Conservation (phyloP, 208 protist genomes). For the Naegleria lovaniensis region DNA sequence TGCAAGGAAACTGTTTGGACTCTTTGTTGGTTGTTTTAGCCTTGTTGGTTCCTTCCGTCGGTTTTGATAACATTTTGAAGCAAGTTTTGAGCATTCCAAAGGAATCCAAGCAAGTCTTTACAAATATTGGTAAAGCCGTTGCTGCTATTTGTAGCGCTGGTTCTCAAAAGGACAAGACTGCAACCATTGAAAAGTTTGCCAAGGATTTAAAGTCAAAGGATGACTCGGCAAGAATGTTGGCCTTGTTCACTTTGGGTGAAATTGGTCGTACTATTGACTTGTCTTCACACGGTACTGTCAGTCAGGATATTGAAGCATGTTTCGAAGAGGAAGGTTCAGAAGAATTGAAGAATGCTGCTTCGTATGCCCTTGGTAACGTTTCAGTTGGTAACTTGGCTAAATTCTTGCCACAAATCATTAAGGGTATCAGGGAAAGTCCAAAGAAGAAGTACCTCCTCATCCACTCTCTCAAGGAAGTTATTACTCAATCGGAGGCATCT, state of each 20-base stretch:
- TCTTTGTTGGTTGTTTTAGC: constrained; percentile 30
- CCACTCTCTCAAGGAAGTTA: constrained; percentile 59
- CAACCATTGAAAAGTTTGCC: constrained; percentile 9
- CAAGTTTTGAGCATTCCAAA: background rate
- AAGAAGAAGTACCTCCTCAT: constrained; percentile 67
- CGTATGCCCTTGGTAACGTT: constrained; percentile 55
- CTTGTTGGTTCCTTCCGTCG: background rate
- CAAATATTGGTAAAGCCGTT: constrained; percentile 18
- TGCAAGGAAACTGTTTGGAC: constrained; percentile 58
- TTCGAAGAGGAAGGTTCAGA: constrained; percentile 53
- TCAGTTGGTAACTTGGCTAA: constrained; percentile 49
- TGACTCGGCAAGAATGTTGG: background rate
- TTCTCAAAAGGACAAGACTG: background rate
- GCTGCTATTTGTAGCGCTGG: background rate
- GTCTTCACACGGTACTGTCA: background rate
- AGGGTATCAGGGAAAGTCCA: constrained; percentile 47
- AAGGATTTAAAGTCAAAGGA: background rate
- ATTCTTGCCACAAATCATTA: constrained; percentile 57
- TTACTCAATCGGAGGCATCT: background rate
- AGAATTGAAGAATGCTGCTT: constrained; percentile 61
- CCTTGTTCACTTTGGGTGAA: constrained; percentile 52
- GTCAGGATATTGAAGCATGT: constrained; percentile 33
- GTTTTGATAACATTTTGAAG: constrained; percentile 20
- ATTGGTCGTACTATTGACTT: constrained; percentile 56
- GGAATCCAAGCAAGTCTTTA: constrained; percentile 24